A percentile compares a stretch with the other conserved stretches of the same genome.
phyloP scores from a whole-genome alignment of 1,284 basidiomycete species.

The Boletus subluridellus region DNA sequence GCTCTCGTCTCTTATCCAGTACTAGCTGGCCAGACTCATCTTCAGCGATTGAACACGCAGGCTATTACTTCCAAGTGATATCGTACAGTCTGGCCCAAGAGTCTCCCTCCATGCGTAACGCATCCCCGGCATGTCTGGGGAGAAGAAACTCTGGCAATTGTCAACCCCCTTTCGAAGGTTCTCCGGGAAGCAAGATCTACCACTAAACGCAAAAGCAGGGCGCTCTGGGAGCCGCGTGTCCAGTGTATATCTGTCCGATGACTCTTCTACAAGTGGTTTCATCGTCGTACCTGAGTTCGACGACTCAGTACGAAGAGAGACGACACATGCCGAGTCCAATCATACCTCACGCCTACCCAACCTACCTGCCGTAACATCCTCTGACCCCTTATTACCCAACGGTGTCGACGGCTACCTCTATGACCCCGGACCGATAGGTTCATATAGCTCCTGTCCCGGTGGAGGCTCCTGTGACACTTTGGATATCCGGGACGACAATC shows the following conservation, averaged over 20 bases:
- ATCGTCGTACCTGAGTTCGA: constrained; percentile 30
- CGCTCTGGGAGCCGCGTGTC: constrained; percentile 14
- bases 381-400: neutral
- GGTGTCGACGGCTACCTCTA: neutral
- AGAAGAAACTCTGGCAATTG: constrained; percentile 31
- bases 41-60: neutral
- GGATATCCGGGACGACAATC: constrained; percentile 15
- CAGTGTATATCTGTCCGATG: constrained; percentile 22
- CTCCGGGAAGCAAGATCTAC: constrained; percentile 6
- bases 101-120: constrained; percentile 10
- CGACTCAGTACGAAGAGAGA: constrained; percentile 1
- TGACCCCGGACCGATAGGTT: neutral
- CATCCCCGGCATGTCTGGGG: constrained; percentile 20
- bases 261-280: constrained; percentile 18
- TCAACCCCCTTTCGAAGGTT: constrained; percentile 21
- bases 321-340: neutral
- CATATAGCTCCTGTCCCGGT: neutral
- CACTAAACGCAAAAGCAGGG: neutral
- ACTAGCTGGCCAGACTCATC: neutral
- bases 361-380: neutral
- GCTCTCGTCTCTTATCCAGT: neutral
- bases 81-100: neutral
- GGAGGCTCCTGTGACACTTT: neutral
- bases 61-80: neutral
- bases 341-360: neutral